Evolutionary conservation across 1,139 yeast species (phyloP), one percentile per base, ranked within the genome.

Genomic region (Hansenula lynferdii): DNA sequence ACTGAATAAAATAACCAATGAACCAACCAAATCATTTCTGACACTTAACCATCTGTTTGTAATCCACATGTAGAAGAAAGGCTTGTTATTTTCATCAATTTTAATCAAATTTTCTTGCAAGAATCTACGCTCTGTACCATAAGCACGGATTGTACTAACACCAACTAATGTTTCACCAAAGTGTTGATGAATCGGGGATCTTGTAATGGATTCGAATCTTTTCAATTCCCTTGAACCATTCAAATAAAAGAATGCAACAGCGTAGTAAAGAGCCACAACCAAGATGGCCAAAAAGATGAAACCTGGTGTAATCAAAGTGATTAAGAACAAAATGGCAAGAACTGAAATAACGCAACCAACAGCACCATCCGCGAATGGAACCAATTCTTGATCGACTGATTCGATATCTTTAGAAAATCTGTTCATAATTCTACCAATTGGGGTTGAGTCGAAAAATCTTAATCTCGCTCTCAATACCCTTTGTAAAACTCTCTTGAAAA

Each of bases 101-200:
- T 82, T 84, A 43, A 67, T 65, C 66, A 90, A 65, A 60, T 90
- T 92, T 54, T 86, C 90, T 52, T 75, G 75, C 70, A 89, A 72
- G 58, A 92, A 92, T 53, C 95, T 74, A 40, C 84, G 73, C 58
- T 89, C 96, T 53, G 87, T 92, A 50, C 97, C 97, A 60, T 86
- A 92, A 6, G 98, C 98, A 62, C 98, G 81, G 49, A 92, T 90
- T 3, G 97, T 90, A 14, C 96, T 80, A 25, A 89, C 87, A 57
- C 98, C 98, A 27, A 77, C 80, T 53, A 92, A 71, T 8, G 97
- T 86, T 64, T 92, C 98, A 15, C 95, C 80, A 59, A 92, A 90
- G 59, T 90, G 97, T 64, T 90, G 97, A 63, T 89, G 96, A 47
- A 92, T 90, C 30, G 98, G 98, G 1, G 97, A 89, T 58, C 87